Percentiles rank a stretch among this genome's conserved stretches.
These are phyloP conservation scores for Metschnikowia orientalis DNA, from an alignment of 805 yeast genomes.

Conservation along the genomic window DNA sequence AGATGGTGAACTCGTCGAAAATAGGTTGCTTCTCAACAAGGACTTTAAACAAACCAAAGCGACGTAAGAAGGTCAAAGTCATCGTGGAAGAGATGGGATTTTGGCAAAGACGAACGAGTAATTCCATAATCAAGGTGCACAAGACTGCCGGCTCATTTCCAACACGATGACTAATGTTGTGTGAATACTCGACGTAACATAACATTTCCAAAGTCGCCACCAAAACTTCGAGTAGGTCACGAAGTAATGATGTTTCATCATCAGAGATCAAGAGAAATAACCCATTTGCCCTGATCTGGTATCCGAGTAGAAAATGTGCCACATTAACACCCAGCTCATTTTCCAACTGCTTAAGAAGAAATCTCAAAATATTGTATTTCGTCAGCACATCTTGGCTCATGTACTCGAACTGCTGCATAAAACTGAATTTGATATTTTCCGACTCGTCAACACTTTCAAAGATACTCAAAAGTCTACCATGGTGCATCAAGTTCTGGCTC, in stretches of 20 bases:
- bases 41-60: slow-evolving; percentile 45
- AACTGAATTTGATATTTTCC: slow-evolving; percentile 62
- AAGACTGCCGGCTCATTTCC: slow-evolving; percentile 55
- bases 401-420: slow-evolving; percentile 56
- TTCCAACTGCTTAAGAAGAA: slow-evolving; percentile 47
- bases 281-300: slow-evolving; percentile 44
- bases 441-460: slow-evolving; percentile 78
- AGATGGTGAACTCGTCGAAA: slow-evolving; percentile 49
- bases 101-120: slow-evolving; percentile 58
- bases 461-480: slow-evolving; percentile 62
- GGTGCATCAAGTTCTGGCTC: slow-evolving; percentile 33
- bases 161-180: slow-evolving; percentile 33
- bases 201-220: slow-evolving; percentile 43
- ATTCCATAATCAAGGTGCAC: slow-evolving; percentile 55
- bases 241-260: slow-evolving; percentile 53
- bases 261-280: slow-evolving; percentile 43
- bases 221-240: slow-evolving; percentile 48
- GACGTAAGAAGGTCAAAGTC: slow-evolving; percentile 51
- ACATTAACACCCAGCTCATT: slow-evolving; percentile 46
- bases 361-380: slow-evolving; percentile 57
- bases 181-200: slow-evolving; percentile 31
- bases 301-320: slow-evolving; percentile 78
- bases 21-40: slow-evolving; percentile 51
- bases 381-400: slow-evolving; percentile 36
- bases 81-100: slow-evolving; percentile 50